Evolutionary conservation across 1,284 basidiomycete species (phyloP), one percentile per base, ranked within the genome.

Genomic region (Pholiota adiposa): DNA sequence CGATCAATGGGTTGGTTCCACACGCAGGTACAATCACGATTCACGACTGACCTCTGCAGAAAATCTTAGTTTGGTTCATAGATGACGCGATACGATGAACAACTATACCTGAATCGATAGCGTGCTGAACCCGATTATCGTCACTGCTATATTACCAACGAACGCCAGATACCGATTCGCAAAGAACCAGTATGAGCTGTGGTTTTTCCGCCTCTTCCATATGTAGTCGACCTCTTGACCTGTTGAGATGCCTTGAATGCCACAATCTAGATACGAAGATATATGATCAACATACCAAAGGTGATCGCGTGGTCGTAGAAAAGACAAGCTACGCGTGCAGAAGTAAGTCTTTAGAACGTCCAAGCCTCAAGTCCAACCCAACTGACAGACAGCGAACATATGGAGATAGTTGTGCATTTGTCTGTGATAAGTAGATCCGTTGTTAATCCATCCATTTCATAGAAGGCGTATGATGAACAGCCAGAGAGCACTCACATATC

Each of bases 111-210:
- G 57, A 18, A 54, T 14, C 9, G 63, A 44, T 9, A 73, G 54
- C 12, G 67, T 63, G 25, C 65, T 60, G 51, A 78, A 76, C 6
- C 61, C 66, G 21, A 77, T 56, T n/a, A 73, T 54, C 2, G 70
- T 65, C 29, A 76, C 72, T 2, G 57, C 67, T 11, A 78, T 66
- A 57, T 77, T 76, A 34, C 72, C 74, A 41, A 78, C 68, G 56
- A 79, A 73, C 3, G 76, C 70, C 25, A 76, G 60, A 58, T 82
- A 82, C 5, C 81, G 78, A 57, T 79, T 79, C 23, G 78, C 31
- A 48, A 81, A 73, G 65, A 82, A 82, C 64, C 74, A 74, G 48
- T 74, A 72, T 1, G 77, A 70, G 54, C 79, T 75, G 12, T 63
- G 59, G 1, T 70, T 71, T 53, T 75, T 75, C 3, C 70, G 72